Evolutionary conservation across 2,329 filamentous ascomycete species (phyloP).

Genomic region (Fonsecaea monophora): DNA sequence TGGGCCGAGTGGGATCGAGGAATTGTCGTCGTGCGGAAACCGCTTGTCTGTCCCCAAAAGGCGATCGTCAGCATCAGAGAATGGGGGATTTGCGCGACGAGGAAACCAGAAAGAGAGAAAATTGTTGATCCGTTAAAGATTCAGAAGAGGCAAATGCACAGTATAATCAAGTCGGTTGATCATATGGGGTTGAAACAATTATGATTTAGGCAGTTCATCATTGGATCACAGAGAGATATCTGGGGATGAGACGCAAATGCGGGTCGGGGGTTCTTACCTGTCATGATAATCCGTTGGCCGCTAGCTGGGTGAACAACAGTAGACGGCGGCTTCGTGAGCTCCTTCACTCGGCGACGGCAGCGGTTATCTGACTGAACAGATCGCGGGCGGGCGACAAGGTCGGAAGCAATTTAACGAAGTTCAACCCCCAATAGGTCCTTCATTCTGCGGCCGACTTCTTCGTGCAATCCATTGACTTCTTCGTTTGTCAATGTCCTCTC

Average conservation of each 20-base stretch:
- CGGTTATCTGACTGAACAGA: not conserved
- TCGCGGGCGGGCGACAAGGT: not conserved
- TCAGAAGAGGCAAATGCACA: slow-evolving; percentile 22
- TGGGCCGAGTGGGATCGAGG: not conserved
- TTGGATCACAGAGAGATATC: slow-evolving; percentile 6
- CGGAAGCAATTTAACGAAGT: slow-evolving; percentile 62
- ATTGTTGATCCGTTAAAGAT: not conserved
- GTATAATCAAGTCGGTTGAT: slow-evolving; percentile 27
- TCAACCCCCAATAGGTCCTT: slow-evolving; percentile 76
- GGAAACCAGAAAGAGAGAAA: not conserved
- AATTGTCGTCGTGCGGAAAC: not conserved
- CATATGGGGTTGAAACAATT: slow-evolving; percentile 33
- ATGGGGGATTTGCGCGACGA: not conserved
- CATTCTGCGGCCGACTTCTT: slow-evolving; percentile 68
- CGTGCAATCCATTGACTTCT: slow-evolving; percentile 79
- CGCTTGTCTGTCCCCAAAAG: not conserved
- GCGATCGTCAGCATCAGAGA: not conserved
- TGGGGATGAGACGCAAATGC: not conserved
- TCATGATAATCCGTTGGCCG: not conserved
- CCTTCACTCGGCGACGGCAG: not conserved
- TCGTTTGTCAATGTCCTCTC: slow-evolving; percentile 87
- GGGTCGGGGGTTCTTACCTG: not conserved
- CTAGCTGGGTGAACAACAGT: not conserved
- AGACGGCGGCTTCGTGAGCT: not conserved
- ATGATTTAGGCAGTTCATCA: slow-evolving; percentile 29